Evolutionary conservation across 2,329 filamentous ascomycete species (phyloP).

Genomic region (Emmonsiellopsis sp.): DNA sequence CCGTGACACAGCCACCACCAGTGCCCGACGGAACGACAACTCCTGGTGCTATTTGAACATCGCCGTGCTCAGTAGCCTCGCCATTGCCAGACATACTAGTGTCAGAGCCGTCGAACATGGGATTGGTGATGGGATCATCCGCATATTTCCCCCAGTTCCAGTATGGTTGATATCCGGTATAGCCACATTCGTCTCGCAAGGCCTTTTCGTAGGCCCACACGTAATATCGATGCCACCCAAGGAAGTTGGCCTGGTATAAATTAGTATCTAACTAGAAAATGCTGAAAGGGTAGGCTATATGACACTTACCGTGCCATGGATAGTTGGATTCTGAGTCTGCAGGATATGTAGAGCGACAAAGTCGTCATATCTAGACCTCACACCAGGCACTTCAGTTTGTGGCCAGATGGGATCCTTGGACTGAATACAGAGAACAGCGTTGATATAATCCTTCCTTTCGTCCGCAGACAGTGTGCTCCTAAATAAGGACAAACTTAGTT

Average conservation of each 20-base stretch:
- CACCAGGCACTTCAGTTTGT: slow-evolving; percentile 3
- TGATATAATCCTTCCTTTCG: slow-evolving; percentile 6
- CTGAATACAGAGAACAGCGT: slow-evolving; percentile 8
- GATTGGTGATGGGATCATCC: slow-evolving; percentile 9
- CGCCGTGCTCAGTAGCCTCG: not conserved
- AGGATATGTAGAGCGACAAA: slow-evolving; percentile 7
- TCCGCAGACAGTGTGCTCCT: not conserved
- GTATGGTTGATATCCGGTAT: slow-evolving; percentile 29
- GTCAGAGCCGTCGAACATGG: slow-evolving; percentile 19
- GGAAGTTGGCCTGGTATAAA: slow-evolving; percentile 7
- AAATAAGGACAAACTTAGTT: not conserved
- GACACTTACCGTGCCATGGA: slow-evolving; percentile 2
- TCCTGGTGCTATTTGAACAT: not conserved
- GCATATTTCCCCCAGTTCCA: slow-evolving; percentile 17
- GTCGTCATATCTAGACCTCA: slow-evolving; percentile 8
- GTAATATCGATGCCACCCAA: slow-evolving; percentile 31
- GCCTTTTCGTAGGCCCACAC: slow-evolving; percentile 27
- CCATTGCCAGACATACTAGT: slow-evolving; percentile 20
- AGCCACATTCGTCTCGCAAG: slow-evolving; percentile 30
- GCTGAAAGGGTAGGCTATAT: not conserved
- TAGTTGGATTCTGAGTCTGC: slow-evolving; percentile 2
- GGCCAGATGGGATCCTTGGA: not conserved
- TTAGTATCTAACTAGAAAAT: not conserved
- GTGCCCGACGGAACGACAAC: slow-evolving; percentile 3
- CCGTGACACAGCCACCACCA: slow-evolving; percentile 20